These are phyloP conservation scores for Forsythia suspensa DNA, from an alignment of 257 asterid genomes.

Conservation along the genomic window DNA sequence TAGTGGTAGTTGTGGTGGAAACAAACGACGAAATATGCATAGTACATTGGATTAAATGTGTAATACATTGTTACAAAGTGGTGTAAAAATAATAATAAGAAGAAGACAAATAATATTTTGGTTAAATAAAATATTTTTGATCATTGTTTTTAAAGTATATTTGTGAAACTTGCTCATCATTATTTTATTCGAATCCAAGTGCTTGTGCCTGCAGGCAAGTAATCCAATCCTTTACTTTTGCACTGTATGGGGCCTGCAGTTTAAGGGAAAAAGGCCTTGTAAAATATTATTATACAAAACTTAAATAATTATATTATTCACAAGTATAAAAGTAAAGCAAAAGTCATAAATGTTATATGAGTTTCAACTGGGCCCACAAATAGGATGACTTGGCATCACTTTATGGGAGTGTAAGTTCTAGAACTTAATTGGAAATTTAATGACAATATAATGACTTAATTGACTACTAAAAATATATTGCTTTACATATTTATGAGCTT, in stretches of 20 bases:
- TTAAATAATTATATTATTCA: background rate
- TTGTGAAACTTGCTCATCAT: no score
- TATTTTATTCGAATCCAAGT: background rate
- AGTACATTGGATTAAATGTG: no score
- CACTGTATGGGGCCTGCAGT: constrained; percentile 29
- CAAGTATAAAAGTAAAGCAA: constrained; percentile 38
- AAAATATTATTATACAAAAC: no score
- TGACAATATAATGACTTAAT: background rate
- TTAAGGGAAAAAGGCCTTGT: constrained; percentile 4
- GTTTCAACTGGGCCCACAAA: constrained; percentile 23
- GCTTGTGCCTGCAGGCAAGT: constrained; percentile 53
- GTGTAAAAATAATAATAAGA: no score
- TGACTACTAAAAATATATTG: background rate
- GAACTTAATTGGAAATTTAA: background rate
- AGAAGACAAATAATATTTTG: no score
- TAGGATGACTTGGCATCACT: constrained; percentile 19
- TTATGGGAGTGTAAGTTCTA: constrained; percentile 2
- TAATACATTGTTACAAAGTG: no score
- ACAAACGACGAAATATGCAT: no score
- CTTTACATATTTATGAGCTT: background rate
- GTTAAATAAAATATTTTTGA: no score
- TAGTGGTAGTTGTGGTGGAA: no score
- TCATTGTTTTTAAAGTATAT: no score
- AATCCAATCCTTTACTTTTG: constrained; percentile 45
- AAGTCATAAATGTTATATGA: constrained; percentile 24